Conservation (phyloP, 1,284 basidiomycete genomes). For the Apiotrichum siamense region DNA sequence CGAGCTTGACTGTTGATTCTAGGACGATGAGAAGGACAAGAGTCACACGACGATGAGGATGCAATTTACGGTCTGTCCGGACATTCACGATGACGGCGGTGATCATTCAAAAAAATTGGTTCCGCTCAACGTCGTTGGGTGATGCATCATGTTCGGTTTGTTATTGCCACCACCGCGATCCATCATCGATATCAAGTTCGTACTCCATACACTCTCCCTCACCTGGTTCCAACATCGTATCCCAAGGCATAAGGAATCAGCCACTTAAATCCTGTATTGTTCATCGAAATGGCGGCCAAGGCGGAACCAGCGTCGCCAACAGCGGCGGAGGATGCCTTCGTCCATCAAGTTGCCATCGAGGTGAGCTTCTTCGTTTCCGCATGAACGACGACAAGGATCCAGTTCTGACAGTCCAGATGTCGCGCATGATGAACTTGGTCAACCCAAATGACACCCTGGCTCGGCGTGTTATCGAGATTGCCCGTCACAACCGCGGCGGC, state of each 20-base stretch:
- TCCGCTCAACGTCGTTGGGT: conserved; percentile 1
- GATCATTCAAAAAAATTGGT: conserved; percentile 3
- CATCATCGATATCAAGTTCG: no score
- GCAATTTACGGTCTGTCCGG: no score
- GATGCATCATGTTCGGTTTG: neutral
- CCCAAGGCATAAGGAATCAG: no score
- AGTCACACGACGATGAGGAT: no score
- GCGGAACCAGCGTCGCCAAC: neutral
- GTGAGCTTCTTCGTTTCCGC: conserved; percentile 23
- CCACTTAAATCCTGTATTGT: no score
- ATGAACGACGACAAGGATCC: no score
- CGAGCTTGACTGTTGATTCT: neutral
- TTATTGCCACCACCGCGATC: neutral
- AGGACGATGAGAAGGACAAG: no score
- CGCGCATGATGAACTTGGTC: conserved; percentile 66
- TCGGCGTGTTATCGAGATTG: conserved; percentile 69
- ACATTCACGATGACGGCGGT: no score
- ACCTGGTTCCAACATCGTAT: no score
- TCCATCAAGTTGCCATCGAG: conserved; percentile 66
- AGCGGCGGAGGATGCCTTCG: conserved; percentile 53
- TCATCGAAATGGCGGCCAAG: neutral
- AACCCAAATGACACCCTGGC: conserved; percentile 79
- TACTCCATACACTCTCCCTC: no score
- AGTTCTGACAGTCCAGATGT: conserved; percentile 53
- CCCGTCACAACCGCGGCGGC: conserved; percentile 57